These are phyloP conservation scores for Ogataea pilisensis DNA, from an alignment of 805 yeast genomes.

Conservation along the genomic window DNA sequence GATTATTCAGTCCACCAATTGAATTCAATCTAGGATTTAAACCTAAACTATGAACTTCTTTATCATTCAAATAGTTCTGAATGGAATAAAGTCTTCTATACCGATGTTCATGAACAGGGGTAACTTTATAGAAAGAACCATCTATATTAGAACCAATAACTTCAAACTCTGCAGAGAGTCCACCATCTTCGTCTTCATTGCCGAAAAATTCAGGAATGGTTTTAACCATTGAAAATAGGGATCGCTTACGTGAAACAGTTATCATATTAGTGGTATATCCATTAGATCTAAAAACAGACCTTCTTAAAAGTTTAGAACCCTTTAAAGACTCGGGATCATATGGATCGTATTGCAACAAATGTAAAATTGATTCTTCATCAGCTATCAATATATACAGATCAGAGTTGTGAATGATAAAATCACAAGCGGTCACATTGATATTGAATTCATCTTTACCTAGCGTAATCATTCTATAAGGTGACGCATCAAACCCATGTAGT, in stretches of 20 bases:
- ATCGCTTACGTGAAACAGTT: constrained; percentile 36
- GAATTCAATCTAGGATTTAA: constrained; percentile 74
- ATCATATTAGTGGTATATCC: constrained; percentile 53
- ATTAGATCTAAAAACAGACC: constrained; percentile 68
- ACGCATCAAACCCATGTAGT: constrained; percentile 88
- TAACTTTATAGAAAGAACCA: constrained; percentile 71
- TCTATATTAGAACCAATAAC: constrained; percentile 71
- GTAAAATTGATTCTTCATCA: constrained; percentile 64
- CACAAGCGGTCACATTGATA: constrained; percentile 66
- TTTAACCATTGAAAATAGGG: constrained; percentile 27
- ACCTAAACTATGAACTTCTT: constrained; percentile 69
- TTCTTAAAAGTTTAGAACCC: constrained; percentile 71
- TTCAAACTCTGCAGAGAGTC: constrained; percentile 36
- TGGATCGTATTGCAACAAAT: constrained; percentile 82
- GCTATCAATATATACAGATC: constrained; percentile 63
- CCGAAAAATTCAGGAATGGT: constrained; percentile 23
- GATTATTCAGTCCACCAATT: constrained; percentile 35
- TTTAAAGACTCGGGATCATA: constrained; percentile 80
- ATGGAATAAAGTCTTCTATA: constrained; percentile 80
- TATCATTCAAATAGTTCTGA: constrained; percentile 83
- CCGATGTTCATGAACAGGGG: constrained; percentile 69
- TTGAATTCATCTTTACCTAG: constrained; percentile 70
- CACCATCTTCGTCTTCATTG: constrained; percentile 27
- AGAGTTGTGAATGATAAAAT: constrained; percentile 68
- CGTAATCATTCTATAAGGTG: constrained; percentile 81